Evolutionary conservation across 768 basidiomycete genomes (phyloP).

Genomic region (Mycena metata): DNA sequence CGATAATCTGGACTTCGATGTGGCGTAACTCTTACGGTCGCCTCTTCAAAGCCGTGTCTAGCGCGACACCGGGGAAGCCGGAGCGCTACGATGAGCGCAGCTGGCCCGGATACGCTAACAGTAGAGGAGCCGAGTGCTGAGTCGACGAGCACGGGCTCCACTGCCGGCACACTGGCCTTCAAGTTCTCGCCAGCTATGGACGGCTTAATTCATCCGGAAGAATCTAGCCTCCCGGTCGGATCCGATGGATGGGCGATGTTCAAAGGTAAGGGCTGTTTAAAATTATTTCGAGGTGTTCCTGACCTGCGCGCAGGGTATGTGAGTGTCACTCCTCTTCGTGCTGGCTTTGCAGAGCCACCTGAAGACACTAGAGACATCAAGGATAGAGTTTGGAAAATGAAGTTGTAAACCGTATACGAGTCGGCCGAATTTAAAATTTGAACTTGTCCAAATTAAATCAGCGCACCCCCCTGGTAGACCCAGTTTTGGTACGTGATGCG

Average conservation of each 20-base stretch:
- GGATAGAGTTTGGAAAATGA: conserved; percentile 67
- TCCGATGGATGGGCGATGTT: conserved; percentile 87
- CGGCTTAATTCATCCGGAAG: conserved; percentile 72
- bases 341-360: conserved; percentile 78
- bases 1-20: conserved; percentile 84
- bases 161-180: conserved; percentile 66
- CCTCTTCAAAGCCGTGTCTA: conserved; percentile 72
- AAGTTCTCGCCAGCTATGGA: conserved; percentile 79
- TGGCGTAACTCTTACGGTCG: conserved; percentile 90
- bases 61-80: conserved; percentile 32
- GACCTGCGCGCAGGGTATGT: conserved; percentile 55
- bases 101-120: conserved; percentile 59
- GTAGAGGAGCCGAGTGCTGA: conserved; percentile 34
- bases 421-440: conserved; percentile 57
- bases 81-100: conserved; percentile 48
- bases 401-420: conserved; percentile 54
- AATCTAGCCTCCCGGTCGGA: conserved; percentile 75
- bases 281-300: not conserved
- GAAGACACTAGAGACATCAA: conserved; percentile 51
- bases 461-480: no score
- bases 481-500: no score
- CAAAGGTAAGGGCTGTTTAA: conserved; percentile 50
- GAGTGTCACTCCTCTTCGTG: conserved; percentile 83
- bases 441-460: no score
- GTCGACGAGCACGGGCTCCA: conserved; percentile 15